A percentile compares a stretch with the other conserved stretches of the same genome.
Evolutionary conservation across 139 green algal species (phyloP).

Genomic region (Ettlia oleoabundans): DNA sequence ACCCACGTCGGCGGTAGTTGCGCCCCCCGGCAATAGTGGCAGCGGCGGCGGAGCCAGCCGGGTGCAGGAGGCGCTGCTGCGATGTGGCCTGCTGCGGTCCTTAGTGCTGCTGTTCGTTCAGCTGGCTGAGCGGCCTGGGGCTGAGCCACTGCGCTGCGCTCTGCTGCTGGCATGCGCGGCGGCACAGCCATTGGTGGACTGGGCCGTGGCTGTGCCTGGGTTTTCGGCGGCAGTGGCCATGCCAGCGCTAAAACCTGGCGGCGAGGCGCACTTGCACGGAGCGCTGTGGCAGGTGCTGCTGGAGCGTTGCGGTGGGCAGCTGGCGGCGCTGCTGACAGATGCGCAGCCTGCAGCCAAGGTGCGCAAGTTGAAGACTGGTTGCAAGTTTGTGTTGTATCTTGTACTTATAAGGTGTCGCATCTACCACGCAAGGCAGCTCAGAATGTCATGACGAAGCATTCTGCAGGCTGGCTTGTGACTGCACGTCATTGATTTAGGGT

Average conservation of each 20-base stretch:
- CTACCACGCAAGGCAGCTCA: no score
- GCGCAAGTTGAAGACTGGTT: not conserved
- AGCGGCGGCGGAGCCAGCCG: not conserved
- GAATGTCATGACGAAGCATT: no score
- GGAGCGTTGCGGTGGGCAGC: not conserved
- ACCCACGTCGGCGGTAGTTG: not conserved
- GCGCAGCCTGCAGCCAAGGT: constrained; percentile 2
- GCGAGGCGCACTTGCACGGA: constrained; percentile 1
- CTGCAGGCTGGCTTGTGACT: no score
- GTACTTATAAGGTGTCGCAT: no score
- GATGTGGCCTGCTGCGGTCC: constrained; percentile 23
- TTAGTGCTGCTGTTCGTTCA: constrained; percentile 39
- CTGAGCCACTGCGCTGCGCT: constrained; percentile 38
- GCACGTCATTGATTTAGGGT: not conserved
- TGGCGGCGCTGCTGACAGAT: constrained; percentile 7
- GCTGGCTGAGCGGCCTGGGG: not conserved
- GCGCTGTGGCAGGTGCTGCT: constrained; percentile 19
- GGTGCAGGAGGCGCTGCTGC: constrained; percentile 32
- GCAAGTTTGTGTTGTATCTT: no score
- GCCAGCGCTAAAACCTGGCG: not conserved
- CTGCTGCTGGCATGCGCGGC: constrained; percentile 35
- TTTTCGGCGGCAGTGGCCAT: not conserved
- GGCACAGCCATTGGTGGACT: constrained; percentile 12
- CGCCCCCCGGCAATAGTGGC: no score
- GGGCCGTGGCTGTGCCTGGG: constrained; percentile 35